Evolutionary conservation across 2,329 filamentous ascomycete genomes (phyloP).

Genomic region (Neonectria sp.): DNA sequence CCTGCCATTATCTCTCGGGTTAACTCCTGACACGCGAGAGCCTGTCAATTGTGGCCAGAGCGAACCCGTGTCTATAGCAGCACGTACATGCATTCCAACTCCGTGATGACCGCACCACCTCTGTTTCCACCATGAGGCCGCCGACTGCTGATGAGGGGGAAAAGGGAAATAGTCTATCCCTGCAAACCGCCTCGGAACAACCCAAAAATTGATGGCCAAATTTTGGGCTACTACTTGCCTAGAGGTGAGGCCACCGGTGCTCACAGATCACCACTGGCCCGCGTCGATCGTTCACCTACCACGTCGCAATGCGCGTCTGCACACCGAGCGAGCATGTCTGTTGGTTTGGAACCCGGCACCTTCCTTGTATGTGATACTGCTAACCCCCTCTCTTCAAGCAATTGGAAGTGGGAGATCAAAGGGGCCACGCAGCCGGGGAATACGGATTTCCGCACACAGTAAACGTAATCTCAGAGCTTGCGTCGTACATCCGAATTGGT

Average conservation of each 20-base stretch:
- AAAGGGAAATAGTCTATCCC: neutral
- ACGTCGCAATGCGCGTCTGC: slow-evolving; percentile 11
- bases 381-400: slow-evolving; percentile 9
- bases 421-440: slow-evolving; percentile 13
- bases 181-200: neutral
- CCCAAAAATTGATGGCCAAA: neutral
- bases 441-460: slow-evolving; percentile 8
- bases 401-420: neutral
- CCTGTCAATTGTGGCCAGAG: neutral
- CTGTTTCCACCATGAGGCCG: slow-evolving; percentile 14
- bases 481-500: neutral
- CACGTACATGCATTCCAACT: slow-evolving; percentile 1
- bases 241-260: slow-evolving; percentile 9
- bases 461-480: slow-evolving; percentile 19
- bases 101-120: neutral
- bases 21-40: neutral
- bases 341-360: neutral
- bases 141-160: neutral
- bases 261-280: slow-evolving; percentile 22
- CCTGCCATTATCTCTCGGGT: neutral
- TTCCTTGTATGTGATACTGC: slow-evolving; percentile 21
- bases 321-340: neutral
- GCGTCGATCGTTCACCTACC: slow-evolving; percentile 22
- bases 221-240: neutral
- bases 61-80: neutral